A percentile compares a stretch with the other conserved stretches of the same genome.
Evolutionary conservation across 208 protist species (phyloP).

Genomic region (Leishmania mexicana): DNA sequence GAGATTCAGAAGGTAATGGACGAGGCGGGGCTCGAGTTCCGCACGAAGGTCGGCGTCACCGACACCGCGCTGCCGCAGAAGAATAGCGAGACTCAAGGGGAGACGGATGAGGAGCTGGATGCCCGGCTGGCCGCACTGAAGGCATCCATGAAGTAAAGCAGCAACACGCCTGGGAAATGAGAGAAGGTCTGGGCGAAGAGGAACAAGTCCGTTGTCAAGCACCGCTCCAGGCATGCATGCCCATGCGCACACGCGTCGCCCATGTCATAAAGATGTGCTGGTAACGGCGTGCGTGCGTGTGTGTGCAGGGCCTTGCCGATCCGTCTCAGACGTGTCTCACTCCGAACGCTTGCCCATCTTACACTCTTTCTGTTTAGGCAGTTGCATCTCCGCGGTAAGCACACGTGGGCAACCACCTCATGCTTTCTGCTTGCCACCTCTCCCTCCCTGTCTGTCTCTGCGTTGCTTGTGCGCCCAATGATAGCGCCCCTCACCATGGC

Average conservation of each 20-base stretch:
- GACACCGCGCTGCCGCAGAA: constrained; percentile 49
- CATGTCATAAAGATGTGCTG: background rate
- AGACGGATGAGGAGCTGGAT: constrained; percentile 85
- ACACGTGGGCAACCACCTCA: background rate
- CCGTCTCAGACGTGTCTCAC: background rate
- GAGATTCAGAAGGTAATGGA: constrained; percentile 93
- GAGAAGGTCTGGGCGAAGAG: background rate
- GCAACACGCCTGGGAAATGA: background rate
- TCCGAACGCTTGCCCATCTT: background rate
- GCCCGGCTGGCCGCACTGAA: constrained; percentile 81
- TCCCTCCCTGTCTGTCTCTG: background rate
- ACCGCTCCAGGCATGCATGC: background rate
- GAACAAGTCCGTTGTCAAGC: background rate
- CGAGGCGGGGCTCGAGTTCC: constrained; percentile 91
- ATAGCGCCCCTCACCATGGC: no score
- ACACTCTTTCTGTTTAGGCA: background rate
- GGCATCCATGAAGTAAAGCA: constrained; percentile 70
- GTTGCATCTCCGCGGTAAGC: background rate
- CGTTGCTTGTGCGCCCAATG: no score
- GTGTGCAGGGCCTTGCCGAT: background rate
- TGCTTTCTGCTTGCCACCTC: no score
- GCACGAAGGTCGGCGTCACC: constrained; percentile 72
- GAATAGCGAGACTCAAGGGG: constrained; percentile 42
- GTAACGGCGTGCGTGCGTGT: background rate
- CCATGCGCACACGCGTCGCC: background rate